These are phyloP conservation scores for Jatropha curcas DNA, from an alignment of 345 rosid species.

Conservation along the genomic window DNA sequence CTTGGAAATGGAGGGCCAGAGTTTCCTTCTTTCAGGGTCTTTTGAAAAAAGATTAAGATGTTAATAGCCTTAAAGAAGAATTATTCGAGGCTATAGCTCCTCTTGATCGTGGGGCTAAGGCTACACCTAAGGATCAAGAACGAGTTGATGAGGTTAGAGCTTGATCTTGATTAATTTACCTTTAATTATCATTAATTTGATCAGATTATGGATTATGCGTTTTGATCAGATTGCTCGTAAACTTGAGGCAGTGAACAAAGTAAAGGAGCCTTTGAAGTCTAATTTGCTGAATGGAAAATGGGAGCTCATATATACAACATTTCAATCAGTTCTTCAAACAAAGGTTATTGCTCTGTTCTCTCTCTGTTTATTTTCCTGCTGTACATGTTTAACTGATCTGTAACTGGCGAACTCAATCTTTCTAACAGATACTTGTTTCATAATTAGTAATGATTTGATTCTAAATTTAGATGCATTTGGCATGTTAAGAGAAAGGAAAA, in stretches of 20 bases:
- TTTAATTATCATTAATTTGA: background rate
- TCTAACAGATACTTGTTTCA: too few species aligned
- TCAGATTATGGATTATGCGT: background rate
- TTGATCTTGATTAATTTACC: background rate
- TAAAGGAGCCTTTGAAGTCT: constrained; percentile 32
- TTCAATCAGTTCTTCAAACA: constrained; percentile 36
- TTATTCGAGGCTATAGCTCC: constrained; percentile 38
- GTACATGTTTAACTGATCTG: too few species aligned
- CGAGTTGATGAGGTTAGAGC: constrained; percentile 37
- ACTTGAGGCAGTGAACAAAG: constrained; percentile 22
- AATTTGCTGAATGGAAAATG: constrained; percentile 38
- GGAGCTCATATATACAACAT: constrained; percentile 45
- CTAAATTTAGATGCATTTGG: too few species aligned
- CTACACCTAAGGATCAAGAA: constrained; percentile 37
- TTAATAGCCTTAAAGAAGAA: constrained; percentile 35
- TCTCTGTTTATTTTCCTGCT: background rate
- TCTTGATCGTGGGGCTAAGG: constrained; percentile 53
- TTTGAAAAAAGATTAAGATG: constrained; percentile 22
- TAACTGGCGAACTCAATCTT: too few species aligned
- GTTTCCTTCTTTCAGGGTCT: constrained; percentile 40
- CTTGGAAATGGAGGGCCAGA: constrained; percentile 20
- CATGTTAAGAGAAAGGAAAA: background rate
- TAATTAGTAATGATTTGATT: too few species aligned
- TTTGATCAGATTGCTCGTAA: constrained; percentile 25
- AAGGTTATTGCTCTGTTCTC: constrained; percentile 16